Evolutionary conservation across 768 basidiomycete species (phyloP).

Genomic region (Phlebiopsis flavidoalba): DNA sequence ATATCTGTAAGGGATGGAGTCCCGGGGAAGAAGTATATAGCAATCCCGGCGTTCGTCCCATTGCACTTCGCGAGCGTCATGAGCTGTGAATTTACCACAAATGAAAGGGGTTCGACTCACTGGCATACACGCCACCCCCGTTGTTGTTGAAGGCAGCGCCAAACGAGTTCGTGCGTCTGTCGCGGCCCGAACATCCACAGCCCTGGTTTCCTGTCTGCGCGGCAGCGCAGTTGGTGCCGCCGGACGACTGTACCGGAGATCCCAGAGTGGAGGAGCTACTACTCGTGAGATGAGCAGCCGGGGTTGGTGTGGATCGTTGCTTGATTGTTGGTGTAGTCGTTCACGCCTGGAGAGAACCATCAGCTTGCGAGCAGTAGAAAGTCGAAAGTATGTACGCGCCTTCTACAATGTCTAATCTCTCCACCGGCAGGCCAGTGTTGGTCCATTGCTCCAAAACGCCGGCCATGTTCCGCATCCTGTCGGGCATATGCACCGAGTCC

Average conservation of each 20-base stretch:
- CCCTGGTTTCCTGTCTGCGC: conserved; percentile 69
- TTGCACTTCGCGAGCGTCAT: conserved; percentile 41
- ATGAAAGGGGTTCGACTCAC: conserved; percentile 44
- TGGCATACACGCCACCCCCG: conserved; percentile 86
- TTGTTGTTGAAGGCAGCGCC: conserved; percentile 84
- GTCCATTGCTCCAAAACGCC: conserved; percentile 40
- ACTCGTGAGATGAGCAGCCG: conserved; percentile 62
- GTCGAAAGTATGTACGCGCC: conserved; percentile 20
- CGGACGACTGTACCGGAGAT: conserved; percentile 64
- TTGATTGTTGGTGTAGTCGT: conserved; percentile 77
- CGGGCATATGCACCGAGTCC: conserved; percentile 87
- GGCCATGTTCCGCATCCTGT: conserved; percentile 89
- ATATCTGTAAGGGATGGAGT: conserved; percentile 76
- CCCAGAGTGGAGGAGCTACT: conserved; percentile 40
- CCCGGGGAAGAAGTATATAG: conserved; percentile 78
- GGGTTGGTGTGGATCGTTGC: conserved; percentile 74
- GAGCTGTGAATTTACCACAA: neutral
- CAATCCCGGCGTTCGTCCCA: conserved; percentile 76
- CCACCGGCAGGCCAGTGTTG: conserved; percentile 63
- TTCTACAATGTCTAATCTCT: conserved; percentile 83
- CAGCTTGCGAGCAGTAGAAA: neutral
- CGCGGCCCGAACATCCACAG: conserved; percentile 84
- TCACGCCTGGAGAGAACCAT: conserved; percentile 40
- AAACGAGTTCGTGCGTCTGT: conserved; percentile 56
- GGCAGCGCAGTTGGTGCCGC: conserved; percentile 68